Conservation (phyloP, 495 filamentous ascomycete genomes). For the Tuber microsphaerosporum region DNA sequence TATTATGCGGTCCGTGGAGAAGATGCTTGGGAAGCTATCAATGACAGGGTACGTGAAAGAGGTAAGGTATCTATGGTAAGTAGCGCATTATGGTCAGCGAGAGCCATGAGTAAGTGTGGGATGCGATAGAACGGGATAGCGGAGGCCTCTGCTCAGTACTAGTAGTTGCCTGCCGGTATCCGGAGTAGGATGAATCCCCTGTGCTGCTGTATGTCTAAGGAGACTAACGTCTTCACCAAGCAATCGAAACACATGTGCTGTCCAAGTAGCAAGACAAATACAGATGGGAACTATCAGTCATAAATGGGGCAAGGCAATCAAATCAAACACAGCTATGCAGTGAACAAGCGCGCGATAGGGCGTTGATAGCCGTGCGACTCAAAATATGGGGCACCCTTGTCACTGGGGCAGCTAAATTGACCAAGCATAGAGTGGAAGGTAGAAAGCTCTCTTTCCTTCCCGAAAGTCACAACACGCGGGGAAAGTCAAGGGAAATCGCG, state of each 20-base stretch:
- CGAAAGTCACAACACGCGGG: slow-evolving; percentile 18
- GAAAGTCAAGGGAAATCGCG: slow-evolving; percentile 6
- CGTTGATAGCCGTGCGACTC: not conserved
- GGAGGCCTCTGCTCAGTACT: not conserved
- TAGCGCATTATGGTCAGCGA: not conserved
- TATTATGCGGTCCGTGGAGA: slow-evolving; percentile 43
- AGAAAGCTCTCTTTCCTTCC: not conserved
- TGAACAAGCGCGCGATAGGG: not conserved
- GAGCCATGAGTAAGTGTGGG: not conserved
- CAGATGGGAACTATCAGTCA: not conserved
- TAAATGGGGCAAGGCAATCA: not conserved
- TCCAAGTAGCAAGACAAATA: not conserved
- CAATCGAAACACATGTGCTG: not conserved
- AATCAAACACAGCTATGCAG: not conserved
- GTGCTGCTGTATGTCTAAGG: not conserved
- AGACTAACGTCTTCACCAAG: not conserved
- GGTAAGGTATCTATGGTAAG: slow-evolving; percentile 50
- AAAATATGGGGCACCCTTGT: not conserved
- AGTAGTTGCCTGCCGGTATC: not conserved
- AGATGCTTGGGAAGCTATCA: slow-evolving; percentile 72
- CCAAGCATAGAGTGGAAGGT: not conserved
- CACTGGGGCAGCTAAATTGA: not conserved
- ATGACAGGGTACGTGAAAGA: slow-evolving; percentile 65
- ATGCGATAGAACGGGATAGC: not conserved
- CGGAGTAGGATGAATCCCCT: not conserved